Evolutionary conservation across 768 basidiomycete genomes (phyloP).

Genomic region (Gymnopilus dilepis): DNA sequence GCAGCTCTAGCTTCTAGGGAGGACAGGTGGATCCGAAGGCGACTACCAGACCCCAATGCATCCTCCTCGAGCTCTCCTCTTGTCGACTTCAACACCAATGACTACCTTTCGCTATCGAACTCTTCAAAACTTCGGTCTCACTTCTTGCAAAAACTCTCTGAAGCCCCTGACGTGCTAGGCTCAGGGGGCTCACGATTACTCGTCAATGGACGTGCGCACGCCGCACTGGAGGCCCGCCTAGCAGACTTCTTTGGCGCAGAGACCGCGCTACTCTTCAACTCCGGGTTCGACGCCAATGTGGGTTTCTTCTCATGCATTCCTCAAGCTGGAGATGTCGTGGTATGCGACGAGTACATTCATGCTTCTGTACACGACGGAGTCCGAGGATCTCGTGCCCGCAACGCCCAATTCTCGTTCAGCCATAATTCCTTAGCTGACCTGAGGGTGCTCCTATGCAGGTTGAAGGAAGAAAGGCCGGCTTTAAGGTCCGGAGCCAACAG

Average conservation of each 20-base stretch:
- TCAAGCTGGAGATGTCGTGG: slow-evolving; percentile 73
- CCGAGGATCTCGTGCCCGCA: slow-evolving; percentile 56
- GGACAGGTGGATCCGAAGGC: slow-evolving; percentile 68
- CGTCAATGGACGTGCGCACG: slow-evolving; percentile 75
- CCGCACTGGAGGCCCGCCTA: slow-evolving; percentile 72
- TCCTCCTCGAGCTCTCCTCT: slow-evolving; percentile 38
- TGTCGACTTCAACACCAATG: slow-evolving; percentile 87
- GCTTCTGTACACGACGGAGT: slow-evolving; percentile 93
- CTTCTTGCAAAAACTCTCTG: slow-evolving; percentile 60
- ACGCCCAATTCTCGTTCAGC: slow-evolving; percentile 53
- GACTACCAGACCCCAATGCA: slow-evolving; percentile 61
- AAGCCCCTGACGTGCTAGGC: slow-evolving; percentile 70
- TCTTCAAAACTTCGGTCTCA: slow-evolving; percentile 58
- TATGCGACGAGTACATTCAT: slow-evolving; percentile 89
- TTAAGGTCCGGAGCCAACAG: slow-evolving; percentile 46
- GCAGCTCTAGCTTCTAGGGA: slow-evolving; percentile 69
- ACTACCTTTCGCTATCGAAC: slow-evolving; percentile 84
- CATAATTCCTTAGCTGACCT: slow-evolving; percentile 75
- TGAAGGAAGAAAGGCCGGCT: slow-evolving; percentile 42
- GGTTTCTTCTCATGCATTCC: slow-evolving; percentile 85
- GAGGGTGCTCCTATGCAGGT: slow-evolving; percentile 43
- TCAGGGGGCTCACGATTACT: slow-evolving; percentile 89
- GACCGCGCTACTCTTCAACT: slow-evolving; percentile 85
- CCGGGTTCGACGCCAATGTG: slow-evolving; percentile 92
- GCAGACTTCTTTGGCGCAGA: slow-evolving; percentile 62